Evolutionary conservation across 805 yeast species (phyloP).

Genomic region (Metschnikowia lachancei): DNA sequence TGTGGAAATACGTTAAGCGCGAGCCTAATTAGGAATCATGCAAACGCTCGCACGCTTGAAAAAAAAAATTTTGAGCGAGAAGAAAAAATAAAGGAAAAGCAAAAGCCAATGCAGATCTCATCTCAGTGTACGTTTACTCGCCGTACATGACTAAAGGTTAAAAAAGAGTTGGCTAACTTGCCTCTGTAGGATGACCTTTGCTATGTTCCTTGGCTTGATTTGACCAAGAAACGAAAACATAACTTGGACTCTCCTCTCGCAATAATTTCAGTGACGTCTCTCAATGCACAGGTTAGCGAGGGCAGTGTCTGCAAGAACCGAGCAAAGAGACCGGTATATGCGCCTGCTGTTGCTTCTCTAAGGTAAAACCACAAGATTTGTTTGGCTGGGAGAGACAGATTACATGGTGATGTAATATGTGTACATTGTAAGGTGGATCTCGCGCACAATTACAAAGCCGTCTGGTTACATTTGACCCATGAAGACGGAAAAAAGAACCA

Average conservation of each 20-base stretch:
- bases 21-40: background rate
- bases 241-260: no score
- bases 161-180: no score
- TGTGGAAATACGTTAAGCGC: conserved; percentile 5
- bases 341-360: conserved; percentile 1
- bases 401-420: background rate
- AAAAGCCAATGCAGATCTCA: no score
- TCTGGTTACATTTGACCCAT: no score
- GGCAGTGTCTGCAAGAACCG: conserved; percentile 4
- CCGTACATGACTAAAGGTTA: no score
- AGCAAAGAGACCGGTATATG: background rate
- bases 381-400: background rate
- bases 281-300: conserved; percentile 5
- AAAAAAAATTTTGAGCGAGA: background rate
- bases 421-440: no score
- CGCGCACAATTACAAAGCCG: no score
- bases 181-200: no score
- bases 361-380: background rate
- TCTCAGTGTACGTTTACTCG: no score
- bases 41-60: conserved; percentile 2
- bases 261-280: background rate
- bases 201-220: no score
- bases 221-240: no score
- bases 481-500: no score
- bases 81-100: background rate